Base-by-base conservation (phyloP, 2,329 filamentous ascomycete genomes). In the Talaromyces sp. region DNA sequence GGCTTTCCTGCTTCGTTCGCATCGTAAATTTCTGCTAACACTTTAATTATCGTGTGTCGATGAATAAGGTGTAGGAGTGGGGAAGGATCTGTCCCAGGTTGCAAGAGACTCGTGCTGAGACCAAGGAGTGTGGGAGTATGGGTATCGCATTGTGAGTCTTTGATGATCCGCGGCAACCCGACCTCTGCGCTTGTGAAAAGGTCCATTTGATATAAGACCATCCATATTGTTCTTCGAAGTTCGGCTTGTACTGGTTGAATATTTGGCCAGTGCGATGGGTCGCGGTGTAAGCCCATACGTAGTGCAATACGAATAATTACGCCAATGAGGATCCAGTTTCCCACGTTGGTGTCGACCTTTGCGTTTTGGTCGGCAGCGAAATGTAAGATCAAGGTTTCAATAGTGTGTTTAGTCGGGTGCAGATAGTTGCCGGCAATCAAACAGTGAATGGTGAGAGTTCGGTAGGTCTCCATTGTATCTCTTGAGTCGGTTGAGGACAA, bases 201-300 rank as follows among this genome's bases (percentile, higher is more conserved):
- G 56, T 66, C 63, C 60, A 66, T 61, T 26, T 66, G 63, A 41
- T 64, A 65, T 19, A 66, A 24, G 10, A 50, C 50, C 9, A 63
- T 54, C 57, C 60, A 62, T 24, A 60, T 14, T n/a, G 57, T 52
- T 32, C 60, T 27, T 29, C 60, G 53, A 21, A 57, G 24, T 54
- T 62, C 60, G 31, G 53, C 60, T n/a, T 60, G n/a, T 27, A 54
- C 32, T 19, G 57, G 60, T 17, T 32, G 46, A 26, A 62, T 57
- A 57, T 57, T 60, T 31, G 57, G 48, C 43, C 60, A 62, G 53
- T 62, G 53, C 8, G 57, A 62, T 46, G 87, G 87, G 65, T 92
- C 89, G 7, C 88, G 83, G 69, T 92, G 87, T n/a, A 92, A 75
- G 2, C 88, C 88, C 86, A 91, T 90, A 67, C 88, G 91, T 74